These are phyloP conservation scores for Platanthera zijinensis DNA, from an alignment of 106 monocot species.

Conservation along the genomic window DNA sequence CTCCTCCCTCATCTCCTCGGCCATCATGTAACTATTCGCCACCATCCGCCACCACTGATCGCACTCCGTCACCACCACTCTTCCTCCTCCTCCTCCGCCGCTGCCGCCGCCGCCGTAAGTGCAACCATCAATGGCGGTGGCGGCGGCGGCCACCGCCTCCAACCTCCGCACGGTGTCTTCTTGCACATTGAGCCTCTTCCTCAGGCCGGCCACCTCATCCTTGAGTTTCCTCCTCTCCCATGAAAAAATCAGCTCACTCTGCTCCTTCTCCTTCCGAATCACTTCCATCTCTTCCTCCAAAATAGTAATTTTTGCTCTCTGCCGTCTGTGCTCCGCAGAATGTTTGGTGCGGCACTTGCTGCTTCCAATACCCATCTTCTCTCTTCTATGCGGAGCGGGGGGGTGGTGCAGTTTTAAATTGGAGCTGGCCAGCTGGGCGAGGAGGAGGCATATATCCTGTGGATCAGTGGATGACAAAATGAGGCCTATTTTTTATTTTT, in stretches of 20 bases:
- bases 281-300: slow-evolving; percentile 35
- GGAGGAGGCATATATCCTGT: too few species aligned
- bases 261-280: slow-evolving; percentile 11
- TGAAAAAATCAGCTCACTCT: slow-evolving; percentile 23
- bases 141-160: slow-evolving; percentile 21
- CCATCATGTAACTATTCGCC: not conserved
- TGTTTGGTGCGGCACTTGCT: slow-evolving; percentile 5
- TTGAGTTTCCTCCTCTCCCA: not conserved
- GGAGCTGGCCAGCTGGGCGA: too few species aligned
- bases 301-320: not conserved
- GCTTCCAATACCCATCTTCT: not conserved
- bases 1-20: slow-evolving; percentile 54
- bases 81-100: not conserved
- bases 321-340: not conserved
- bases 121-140: not conserved
- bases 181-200: slow-evolving; percentile 40
- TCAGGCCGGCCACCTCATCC: slow-evolving; percentile 13
- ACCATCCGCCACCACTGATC: not conserved
- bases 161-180: slow-evolving; percentile 24
- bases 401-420: too few species aligned
- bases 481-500: too few species aligned
- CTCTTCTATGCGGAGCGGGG: not conserved
- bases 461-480: too few species aligned
- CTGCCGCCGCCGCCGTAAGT: not conserved
- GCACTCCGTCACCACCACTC: slow-evolving; percentile 6